Conservation (phyloP, 2,329 filamentous ascomycete species). For the Fusarium torulosum region DNA sequence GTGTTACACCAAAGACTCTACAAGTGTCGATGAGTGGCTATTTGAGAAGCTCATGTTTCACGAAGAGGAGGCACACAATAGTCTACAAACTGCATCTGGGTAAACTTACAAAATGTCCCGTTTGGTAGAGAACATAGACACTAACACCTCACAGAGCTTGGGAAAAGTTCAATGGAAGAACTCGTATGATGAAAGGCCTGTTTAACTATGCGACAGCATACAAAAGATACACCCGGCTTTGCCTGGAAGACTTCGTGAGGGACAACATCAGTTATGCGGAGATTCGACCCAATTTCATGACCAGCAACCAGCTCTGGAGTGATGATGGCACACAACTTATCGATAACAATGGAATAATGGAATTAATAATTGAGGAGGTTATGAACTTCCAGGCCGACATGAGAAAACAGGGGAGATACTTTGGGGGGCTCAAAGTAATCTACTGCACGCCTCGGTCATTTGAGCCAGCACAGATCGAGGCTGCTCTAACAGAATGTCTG, state of each 20-base stretch:
- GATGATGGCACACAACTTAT: constrained; percentile 67
- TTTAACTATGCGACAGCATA: constrained; percentile 76
- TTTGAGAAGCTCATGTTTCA: constrained; percentile 71
- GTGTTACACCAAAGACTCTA: constrained; percentile 38
- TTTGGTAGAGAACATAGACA: not conserved
- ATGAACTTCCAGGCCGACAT: constrained; percentile 58
- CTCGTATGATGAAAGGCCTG: constrained; percentile 78
- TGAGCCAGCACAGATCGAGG: constrained; percentile 58
- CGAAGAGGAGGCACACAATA: constrained; percentile 69
- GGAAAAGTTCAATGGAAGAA: constrained; percentile 75
- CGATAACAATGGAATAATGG: constrained; percentile 70
- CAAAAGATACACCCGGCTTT: constrained; percentile 68
- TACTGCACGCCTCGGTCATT: constrained; percentile 78
- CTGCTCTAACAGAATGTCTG: constrained; percentile 71
- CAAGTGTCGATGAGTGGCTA: constrained; percentile 65
- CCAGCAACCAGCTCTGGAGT: constrained; percentile 69
- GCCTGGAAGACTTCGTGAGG: constrained; percentile 70
- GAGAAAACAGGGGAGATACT: constrained; percentile 54
- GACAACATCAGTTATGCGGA: constrained; percentile 80
- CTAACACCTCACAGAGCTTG: constrained; percentile 60
- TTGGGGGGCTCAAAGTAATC: constrained; percentile 77
- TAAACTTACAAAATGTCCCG: constrained; percentile 51
- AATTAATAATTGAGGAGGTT: constrained; percentile 69
- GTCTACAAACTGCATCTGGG: constrained; percentile 65
- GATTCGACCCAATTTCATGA: constrained; percentile 77